Evolutionary conservation across 768 basidiomycete species (phyloP).

Genomic region (Termitomyces sp.): DNA sequence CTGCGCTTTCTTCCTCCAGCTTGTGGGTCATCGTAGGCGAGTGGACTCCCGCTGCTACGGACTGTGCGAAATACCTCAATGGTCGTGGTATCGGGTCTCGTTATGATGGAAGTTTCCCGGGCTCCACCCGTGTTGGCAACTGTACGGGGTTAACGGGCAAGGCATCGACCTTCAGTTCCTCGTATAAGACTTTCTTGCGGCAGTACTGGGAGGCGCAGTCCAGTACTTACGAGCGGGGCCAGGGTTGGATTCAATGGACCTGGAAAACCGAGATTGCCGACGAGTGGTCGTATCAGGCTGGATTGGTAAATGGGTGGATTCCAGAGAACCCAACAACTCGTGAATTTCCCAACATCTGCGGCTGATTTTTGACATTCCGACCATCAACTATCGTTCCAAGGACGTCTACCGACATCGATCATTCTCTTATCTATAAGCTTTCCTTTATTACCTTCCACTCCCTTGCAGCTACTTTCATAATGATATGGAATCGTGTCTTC

Average conservation of each 20-base stretch:
- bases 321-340: constrained; percentile 47
- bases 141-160: constrained; percentile 70
- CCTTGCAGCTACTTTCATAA: neutral
- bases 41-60: constrained; percentile 75
- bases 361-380: constrained; percentile 15
- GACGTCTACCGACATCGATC: neutral
- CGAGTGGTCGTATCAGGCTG: constrained; percentile 88
- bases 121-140: constrained; percentile 64
- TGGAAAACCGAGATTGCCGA: constrained; percentile 82
- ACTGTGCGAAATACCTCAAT: constrained; percentile 80
- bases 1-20: constrained; percentile 43
- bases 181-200: constrained; percentile 77
- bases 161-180: constrained; percentile 66
- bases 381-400: neutral
- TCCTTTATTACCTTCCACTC: constrained; percentile 2
- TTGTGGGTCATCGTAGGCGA: constrained; percentile 87
- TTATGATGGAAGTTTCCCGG: constrained; percentile 58
- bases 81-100: constrained; percentile 70
- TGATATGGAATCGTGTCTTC: too few species aligned
- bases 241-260: constrained; percentile 78
- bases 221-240: constrained; percentile 60
- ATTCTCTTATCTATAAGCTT: neutral
- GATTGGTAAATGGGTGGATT: constrained; percentile 80
- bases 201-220: constrained; percentile 85
- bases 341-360: constrained; percentile 62